A percentile compares a stretch with the other conserved stretches of the same genome.
phyloP scores from a whole-genome alignment of 441 rosid genomes.

The Francoa sonchifolia region DNA sequence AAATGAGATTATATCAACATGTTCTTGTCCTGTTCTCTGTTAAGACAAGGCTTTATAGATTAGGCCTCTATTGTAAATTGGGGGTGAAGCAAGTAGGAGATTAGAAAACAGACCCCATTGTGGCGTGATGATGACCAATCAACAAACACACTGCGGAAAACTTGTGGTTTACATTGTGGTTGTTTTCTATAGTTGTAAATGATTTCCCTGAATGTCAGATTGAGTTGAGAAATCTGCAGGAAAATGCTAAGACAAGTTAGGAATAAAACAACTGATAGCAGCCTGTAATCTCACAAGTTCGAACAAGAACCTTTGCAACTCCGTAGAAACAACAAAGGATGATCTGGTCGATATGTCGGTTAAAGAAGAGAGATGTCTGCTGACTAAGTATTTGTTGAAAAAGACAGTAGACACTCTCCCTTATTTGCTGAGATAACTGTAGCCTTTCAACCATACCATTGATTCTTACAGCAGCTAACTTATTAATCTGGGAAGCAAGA shows the following conservation, averaged over 20 bases:
- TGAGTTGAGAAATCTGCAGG: constrained; percentile 70
- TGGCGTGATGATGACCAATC: constrained; percentile 52
- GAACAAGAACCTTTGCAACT: constrained; percentile 66
- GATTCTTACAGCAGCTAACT: constrained; percentile 92
- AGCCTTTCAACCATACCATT: constrained; percentile 92
- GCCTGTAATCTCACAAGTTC: constrained; percentile 12
- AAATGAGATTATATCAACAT: constrained; percentile 75
- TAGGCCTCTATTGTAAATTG: constrained; percentile 12
- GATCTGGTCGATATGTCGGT: constrained; percentile 92
- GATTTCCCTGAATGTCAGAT: constrained; percentile 74
- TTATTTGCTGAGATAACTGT: constrained; percentile 69
- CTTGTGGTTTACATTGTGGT: constrained; percentile 89
- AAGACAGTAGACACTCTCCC: constrained; percentile 72
- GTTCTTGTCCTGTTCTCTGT: constrained; percentile 80
- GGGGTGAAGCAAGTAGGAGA: constrained; percentile 5
- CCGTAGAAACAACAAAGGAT: constrained; percentile 95
- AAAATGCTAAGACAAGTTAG: background rate
- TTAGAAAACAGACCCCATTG: constrained; percentile 39
- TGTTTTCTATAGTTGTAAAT: constrained; percentile 88
- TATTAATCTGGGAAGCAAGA: constrained; percentile 47
- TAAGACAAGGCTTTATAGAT: constrained; percentile 18
- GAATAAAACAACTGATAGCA: background rate
- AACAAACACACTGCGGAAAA: constrained; percentile 76
- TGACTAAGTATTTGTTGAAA: constrained; percentile 74
- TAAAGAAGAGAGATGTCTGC: constrained; percentile 71